Evolutionary conservation across 2,329 filamentous ascomycete species (phyloP), one percentile per base, ranked within the genome.

Genomic region (Elsinoe necatrix): DNA sequence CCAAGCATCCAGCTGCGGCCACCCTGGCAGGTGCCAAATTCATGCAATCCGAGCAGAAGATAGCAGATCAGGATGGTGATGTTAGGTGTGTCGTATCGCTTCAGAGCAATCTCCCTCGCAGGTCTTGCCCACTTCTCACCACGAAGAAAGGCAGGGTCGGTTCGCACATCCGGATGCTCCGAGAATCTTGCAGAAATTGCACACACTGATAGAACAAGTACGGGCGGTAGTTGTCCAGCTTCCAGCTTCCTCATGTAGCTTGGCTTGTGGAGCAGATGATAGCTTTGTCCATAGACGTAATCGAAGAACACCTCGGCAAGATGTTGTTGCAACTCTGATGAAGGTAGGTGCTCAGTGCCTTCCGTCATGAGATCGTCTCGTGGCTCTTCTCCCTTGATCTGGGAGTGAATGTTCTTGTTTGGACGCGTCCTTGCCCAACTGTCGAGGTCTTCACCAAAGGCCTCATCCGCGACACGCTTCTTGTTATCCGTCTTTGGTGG

Each of bases 11-110:
- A 98, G 68, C 91, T 96, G 62, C 92, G 82, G 12, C 91, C 92
- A 57, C 93, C 93, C 68, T 97, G 92, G 67, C 93, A 97, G 11
- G 92, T 97, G 56, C 93, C 93, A 65, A 97, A 97, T 66, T 96
- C 92, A 68, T 98, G 92, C 35, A 98, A 77, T 2, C 90, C 91
- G 14, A 97, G 79, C 16, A 97, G 81, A 7, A 97, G 72, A 59
- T 95, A 85, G 47, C 92, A 93, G 4, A 91, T 96, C 45, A 98
- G 73, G 41, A 96, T 95, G 1, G 92, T 97, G 61, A 97, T 93
- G 68, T 95, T 97, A 0, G 93, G 92, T 73, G 89, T 89, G 67
- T 97, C 93, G 65, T 95, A 96, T 63, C 90, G 82, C 66, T 85
- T 87, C 41, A 89, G 81, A 20, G 93, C 85, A 60, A 97, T 96